Conservation (phyloP, 257 asterid genomes). For the Solanum dulcamara region DNA sequence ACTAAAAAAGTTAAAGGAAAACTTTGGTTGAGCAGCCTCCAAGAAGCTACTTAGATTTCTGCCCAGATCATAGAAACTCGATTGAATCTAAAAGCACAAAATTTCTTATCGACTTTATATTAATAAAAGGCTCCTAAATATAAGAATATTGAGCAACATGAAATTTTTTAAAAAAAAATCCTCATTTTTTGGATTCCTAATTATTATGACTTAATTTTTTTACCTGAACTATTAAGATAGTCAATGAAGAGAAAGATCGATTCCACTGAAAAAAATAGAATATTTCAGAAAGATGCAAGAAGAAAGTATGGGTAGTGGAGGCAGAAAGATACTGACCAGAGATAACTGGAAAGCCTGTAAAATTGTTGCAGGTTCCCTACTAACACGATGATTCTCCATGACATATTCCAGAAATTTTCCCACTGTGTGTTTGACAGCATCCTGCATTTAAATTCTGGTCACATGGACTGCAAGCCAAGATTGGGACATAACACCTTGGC, state of each 20-base stretch:
- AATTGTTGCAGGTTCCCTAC: conserved; percentile 36
- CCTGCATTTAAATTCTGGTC: conserved; percentile 41
- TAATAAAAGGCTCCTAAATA: background rate
- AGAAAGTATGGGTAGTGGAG: background rate
- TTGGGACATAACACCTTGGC: background rate
- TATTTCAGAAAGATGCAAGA: background rate
- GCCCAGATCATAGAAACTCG: background rate
- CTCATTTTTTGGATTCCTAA: background rate
- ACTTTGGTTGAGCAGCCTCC: background rate
- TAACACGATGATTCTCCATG: conserved; percentile 47
- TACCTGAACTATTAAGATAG: background rate
- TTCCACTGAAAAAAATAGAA: background rate
- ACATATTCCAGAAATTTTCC: conserved; percentile 54
- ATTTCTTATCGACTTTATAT: background rate
- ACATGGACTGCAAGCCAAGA: background rate
- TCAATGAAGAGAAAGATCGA: background rate
- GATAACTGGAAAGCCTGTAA: conserved; percentile 78
- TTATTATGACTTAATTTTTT: background rate
- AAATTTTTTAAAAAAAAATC: background rate
- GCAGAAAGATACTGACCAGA: conserved; percentile 42
- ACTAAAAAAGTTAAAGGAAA: background rate
- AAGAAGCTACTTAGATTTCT: background rate
- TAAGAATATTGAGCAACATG: background rate
- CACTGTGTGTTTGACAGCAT: conserved; percentile 27
- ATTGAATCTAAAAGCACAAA: background rate